phyloP scores from a whole-genome alignment of 345 rosid species.

The Eucalyptus fibrosa region DNA sequence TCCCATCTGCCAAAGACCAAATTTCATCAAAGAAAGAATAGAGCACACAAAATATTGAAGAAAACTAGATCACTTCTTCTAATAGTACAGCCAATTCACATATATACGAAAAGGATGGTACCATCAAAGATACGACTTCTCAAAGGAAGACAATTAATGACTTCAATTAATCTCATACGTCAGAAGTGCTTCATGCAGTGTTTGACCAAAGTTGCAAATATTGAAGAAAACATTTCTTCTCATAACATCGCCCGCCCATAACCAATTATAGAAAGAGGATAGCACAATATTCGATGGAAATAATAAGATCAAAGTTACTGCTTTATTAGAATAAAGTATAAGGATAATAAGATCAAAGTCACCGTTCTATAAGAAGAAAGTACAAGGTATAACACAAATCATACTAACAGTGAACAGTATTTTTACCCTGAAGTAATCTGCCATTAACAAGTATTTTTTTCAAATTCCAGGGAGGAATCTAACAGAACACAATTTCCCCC shows the following conservation, averaged over 20 bases:
- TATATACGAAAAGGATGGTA: neutral
- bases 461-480: neutral
- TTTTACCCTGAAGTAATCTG: neutral
- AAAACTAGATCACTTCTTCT: neutral
- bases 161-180: neutral
- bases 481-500: neutral
- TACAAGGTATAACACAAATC: neutral
- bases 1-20: conserved; percentile 14
- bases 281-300: neutral
- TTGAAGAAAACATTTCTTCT: neutral
- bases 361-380: neutral
- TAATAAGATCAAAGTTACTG: neutral
- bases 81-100: neutral
- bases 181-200: neutral
- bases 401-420: neutral
- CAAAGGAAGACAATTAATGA: neutral
- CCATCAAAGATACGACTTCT: neutral
- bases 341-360: neutral
- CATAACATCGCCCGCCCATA: neutral
- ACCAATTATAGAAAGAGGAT: neutral
- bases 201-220: neutral
- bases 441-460: neutral
- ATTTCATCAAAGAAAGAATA: neutral
- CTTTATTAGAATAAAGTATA: neutral
- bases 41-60: neutral